These are phyloP conservation scores for Volvox reticuliferus DNA, from an alignment of 139 green algal genomes.

Conservation along the genomic window DNA sequence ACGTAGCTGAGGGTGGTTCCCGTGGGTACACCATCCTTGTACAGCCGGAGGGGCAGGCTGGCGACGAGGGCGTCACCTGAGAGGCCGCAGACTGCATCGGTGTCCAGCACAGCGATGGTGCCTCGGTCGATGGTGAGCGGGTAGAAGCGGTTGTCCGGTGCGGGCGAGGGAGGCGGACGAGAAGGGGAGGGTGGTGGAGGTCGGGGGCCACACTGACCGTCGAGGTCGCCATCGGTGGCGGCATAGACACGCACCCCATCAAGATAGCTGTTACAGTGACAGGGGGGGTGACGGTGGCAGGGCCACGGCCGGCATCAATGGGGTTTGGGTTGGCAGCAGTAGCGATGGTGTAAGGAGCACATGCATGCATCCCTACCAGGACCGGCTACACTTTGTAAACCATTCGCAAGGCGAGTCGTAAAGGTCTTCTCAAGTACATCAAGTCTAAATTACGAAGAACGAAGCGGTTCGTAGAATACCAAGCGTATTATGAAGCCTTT, in stretches of 20 bases:
- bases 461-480: too few relatives aligned
- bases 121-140: neutral
- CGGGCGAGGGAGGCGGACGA: neutral
- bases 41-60: slow-evolving; percentile 15
- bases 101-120: slow-evolving; percentile 33
- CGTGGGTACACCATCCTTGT: neutral
- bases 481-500: too few relatives aligned
- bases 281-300: neutral
- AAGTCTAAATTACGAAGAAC: too few relatives aligned
- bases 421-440: too few relatives aligned
- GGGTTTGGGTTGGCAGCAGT: too few relatives aligned
- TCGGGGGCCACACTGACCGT: neutral
- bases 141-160: slow-evolving; percentile 29
- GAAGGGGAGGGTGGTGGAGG: slow-evolving; percentile 11
- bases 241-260: slow-evolving; percentile 16
- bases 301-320: too few relatives aligned
- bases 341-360: too few relatives aligned
- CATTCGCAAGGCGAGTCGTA: too few relatives aligned
- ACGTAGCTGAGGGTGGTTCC: neutral
- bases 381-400: too few relatives aligned
- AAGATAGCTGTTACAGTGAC: slow-evolving; percentile 13
- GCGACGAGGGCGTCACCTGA: neutral
- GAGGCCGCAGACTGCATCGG: slow-evolving; percentile 8
- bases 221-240: neutral
- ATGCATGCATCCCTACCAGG: too few relatives aligned